Conservation (phyloP, 352 stramenopile species). For the Plasmopara muralis region DNA sequence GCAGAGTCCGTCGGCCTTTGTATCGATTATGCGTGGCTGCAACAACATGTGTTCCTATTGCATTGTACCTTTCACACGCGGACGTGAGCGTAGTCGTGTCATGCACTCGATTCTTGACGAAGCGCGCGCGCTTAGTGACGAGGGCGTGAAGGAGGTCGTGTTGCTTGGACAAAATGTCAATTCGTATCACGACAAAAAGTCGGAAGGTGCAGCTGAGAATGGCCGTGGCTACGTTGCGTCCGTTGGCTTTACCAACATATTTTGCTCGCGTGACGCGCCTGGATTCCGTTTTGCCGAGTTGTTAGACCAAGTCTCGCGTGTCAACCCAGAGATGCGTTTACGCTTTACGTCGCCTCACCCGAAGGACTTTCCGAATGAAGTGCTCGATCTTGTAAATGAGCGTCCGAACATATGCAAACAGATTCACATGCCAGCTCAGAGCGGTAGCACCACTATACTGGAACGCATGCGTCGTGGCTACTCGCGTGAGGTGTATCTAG, state of each 20-base stretch:
- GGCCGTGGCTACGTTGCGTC: conserved; percentile 81
- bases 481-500: conserved; percentile 95
- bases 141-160: conserved; percentile 96
- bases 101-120: conserved; percentile 94
- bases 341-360: conserved; percentile 99
- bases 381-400: conserved; percentile 88
- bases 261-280: conserved; percentile 72
- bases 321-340: conserved; percentile 95
- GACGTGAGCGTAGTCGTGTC: conserved; percentile 90
- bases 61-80: conserved; percentile 99
- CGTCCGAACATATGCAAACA: conserved; percentile 95
- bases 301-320: conserved; percentile 88
- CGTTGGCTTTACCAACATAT: conserved; percentile 94
- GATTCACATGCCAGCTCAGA: conserved; percentile 98
- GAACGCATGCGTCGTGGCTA: conserved; percentile 96
- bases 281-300: conserved; percentile 97
- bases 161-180: conserved; percentile 99
- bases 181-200: conserved; percentile 95
- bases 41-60: conserved; percentile 99
- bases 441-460: conserved; percentile 82
- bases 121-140: conserved; percentile 78
- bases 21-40: conserved; percentile 99
- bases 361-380: conserved; percentile 96
- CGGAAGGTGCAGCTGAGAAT: conserved; percentile 49
- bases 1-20: conserved; percentile 88